Evolutionary conservation across 768 basidiomycete genomes (phyloP).

Genomic region (Suillus fuscotomentosus): DNA sequence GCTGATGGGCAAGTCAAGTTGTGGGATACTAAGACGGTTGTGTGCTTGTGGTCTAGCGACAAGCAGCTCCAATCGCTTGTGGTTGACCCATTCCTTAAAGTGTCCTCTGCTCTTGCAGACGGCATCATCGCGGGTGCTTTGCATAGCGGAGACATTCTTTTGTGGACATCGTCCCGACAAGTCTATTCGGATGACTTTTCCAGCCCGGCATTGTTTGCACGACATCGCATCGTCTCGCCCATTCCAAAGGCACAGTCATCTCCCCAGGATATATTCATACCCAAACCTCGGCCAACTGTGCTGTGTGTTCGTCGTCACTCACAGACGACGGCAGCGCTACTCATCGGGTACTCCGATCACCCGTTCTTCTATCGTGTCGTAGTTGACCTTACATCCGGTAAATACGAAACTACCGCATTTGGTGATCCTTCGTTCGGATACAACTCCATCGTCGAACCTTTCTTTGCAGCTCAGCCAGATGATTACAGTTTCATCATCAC

Average conservation of each 20-base stretch:
- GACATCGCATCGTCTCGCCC: slow-evolving; percentile 38
- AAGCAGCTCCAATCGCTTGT: slow-evolving; percentile 31
- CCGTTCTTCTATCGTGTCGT: slow-evolving; percentile 51
- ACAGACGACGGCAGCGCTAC: slow-evolving; percentile 29
- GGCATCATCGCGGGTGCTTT: slow-evolving; percentile 51
- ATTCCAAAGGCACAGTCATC: slow-evolving; percentile 13
- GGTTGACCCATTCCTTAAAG: slow-evolving; percentile 50
- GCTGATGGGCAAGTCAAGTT: slow-evolving; percentile 69
- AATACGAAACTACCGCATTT: slow-evolving; percentile 37
- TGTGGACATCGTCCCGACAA: slow-evolving; percentile 38
- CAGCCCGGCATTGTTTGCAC: slow-evolving; percentile 18
- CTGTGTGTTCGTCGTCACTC: slow-evolving; percentile 11
- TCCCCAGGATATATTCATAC: slow-evolving; percentile 9
- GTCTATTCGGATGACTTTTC: slow-evolving; percentile 9
- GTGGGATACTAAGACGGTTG: slow-evolving; percentile 59
- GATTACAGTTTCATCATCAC: slow-evolving; percentile 53
- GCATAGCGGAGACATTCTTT: slow-evolving; percentile 53
- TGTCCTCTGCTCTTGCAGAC: slow-evolving; percentile 42
- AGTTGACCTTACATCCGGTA: slow-evolving; percentile 30
- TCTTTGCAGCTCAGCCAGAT: slow-evolving; percentile 38
- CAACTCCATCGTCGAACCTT: slow-evolving; percentile 49
- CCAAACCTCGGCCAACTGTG: slow-evolving; percentile 6
- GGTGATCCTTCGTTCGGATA: slow-evolving; percentile 52
- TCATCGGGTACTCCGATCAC: slow-evolving; percentile 52
- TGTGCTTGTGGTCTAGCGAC: slow-evolving; percentile 66